Evolutionary conservation across 2,329 filamentous ascomycete genomes (phyloP).

Genomic region (Ceratocystis alfenasii): DNA sequence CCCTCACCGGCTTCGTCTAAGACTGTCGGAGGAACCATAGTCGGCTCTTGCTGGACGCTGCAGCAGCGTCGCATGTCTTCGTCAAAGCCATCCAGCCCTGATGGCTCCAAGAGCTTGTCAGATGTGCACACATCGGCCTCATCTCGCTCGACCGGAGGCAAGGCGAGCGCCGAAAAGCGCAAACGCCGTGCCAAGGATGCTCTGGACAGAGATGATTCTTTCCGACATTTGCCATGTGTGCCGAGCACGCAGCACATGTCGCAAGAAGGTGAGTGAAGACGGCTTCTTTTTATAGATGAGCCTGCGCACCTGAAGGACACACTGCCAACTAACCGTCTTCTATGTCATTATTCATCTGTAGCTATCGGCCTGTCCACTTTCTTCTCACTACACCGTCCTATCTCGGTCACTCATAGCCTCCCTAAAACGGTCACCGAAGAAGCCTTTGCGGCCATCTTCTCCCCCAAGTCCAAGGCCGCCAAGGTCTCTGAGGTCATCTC

Average conservation of each 20-base stretch:
- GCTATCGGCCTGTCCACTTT: conserved; percentile 83
- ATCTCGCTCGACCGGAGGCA: conserved; percentile 33
- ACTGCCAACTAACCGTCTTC: conserved; percentile 22
- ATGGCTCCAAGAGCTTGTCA: conserved; percentile 37
- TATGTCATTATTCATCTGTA: conserved; percentile 30
- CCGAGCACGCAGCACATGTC: conserved; percentile 63
- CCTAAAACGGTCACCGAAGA: conserved; percentile 59
- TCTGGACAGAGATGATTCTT: conserved; percentile 34
- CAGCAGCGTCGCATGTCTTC: conserved; percentile 48
- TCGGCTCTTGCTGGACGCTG: conserved; percentile 28
- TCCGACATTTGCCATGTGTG: conserved; percentile 56
- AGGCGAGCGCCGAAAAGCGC: conserved; percentile 40
- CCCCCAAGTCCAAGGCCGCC: conserved; percentile 39
- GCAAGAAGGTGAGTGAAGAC: conserved; percentile 41
- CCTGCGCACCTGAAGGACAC: neutral
- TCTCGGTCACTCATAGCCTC: conserved; percentile 74
- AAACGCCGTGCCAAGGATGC: conserved; percentile 48
- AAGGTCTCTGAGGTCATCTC: conserved; percentile 52
- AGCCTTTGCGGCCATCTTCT: conserved; percentile 76
- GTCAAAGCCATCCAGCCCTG: conserved; percentile 51
- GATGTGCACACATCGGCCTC: conserved; percentile 36
- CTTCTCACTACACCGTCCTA: conserved; percentile 90
- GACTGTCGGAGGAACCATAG: conserved; percentile 32
- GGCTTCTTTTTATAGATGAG: neutral
- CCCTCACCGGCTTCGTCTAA: conserved; percentile 28